Evolutionary conservation across 805 yeast species (phyloP), one percentile per base, ranked within the genome.

Genomic region (Pichia exigua): DNA sequence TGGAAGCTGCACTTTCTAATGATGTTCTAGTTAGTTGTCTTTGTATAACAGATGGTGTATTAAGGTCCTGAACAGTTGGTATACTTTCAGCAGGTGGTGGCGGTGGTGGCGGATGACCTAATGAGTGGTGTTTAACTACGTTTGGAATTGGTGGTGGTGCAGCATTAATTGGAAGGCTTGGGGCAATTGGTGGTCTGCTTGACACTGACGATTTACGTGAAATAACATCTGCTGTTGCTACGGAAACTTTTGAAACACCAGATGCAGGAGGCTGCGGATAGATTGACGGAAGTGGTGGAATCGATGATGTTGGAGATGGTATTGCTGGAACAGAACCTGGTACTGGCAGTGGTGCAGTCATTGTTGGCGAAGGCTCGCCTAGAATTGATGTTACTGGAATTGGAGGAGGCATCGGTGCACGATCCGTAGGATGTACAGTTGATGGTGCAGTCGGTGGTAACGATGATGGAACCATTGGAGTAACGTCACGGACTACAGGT

Each of bases 251-350:
- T n/a, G 39, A n/a, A 20, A n/a, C 21, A n/a, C 24, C 50, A 28
- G 24, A 7, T 17, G 26, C 22, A 9, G 48, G 40, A 21, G 17
- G n/a, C 8, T 24, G 27, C 26, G 30, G 27, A 15, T 43, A 18
- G 21, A 9, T 20, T 18, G 46, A 27, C 27, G 45, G 30, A 21
- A 32, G 26, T 10, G 42, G 38, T 3, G 30, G 41, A 18, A 48
- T 26, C n/a, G 47, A n/a, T 28, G 26, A 11, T 15, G 41, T 57
- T 51, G 3, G 59, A 18, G 26, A 43, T 24, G 63, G 59, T 18
- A 55, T 41, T 27, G 64, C 56, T 44, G 65, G 63, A 21, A 35
- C 47, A 21, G 61, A 53, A 10, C 55, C 54, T 17, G 71, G 65
- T 27, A 57, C 53, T 38, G 66, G 55, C 13, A 51, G 54, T 22